Evolutionary conservation across 345 rosid genomes (phyloP), one percentile per base, ranked within the genome.

Genomic region (Gossypium bickii): DNA sequence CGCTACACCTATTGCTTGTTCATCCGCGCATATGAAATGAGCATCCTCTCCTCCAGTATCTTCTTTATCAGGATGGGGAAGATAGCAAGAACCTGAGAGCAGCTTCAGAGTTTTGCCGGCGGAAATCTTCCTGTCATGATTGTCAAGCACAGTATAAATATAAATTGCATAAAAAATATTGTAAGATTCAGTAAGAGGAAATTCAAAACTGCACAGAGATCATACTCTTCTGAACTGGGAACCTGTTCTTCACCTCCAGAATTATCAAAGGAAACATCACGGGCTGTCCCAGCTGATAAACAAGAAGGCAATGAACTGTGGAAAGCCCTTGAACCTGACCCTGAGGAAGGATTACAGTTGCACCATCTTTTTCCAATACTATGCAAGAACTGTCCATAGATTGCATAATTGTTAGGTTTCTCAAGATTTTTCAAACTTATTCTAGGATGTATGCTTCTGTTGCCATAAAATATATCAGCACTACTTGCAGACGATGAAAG

Each of bases 21-120:
- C 89, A 76, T 93, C 92, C 13, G 84, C 48, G 78, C 97, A 93
- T 38, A 95, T 86, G 73, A 95, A 95, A 77, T 95, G 99, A 18
- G 99, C 99, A 89, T 95, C 99, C 81, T 95, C 99, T 66, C 99
- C 99, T n/a, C 99, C 99, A 18, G 98, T 93, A 55, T 87, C 93
- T 80, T 93, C 99, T 86, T 95, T 95, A 76, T 93, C 99, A 76
- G 99, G 99, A 91, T 95, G 98, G 1, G 99, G 99, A 57, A 95
- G 81, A 80, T 82, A 95, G 83, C 93, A 95, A 0, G 97, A 93
- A 57, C 93, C 99, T 7, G 99, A 95, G 62, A 90, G 80, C 70
- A 95, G 86, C 87, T 87, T 92, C 83, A 91, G 71, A 9, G 82
- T 81, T 80, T 87, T 90, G 12, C 84, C 79, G 52, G 81, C 53